Percentiles rank a stretch among this genome's conserved stretches.
Conservation (phyloP, 2,329 filamentous ascomycete genomes). For the Orbilia quercus region DNA sequence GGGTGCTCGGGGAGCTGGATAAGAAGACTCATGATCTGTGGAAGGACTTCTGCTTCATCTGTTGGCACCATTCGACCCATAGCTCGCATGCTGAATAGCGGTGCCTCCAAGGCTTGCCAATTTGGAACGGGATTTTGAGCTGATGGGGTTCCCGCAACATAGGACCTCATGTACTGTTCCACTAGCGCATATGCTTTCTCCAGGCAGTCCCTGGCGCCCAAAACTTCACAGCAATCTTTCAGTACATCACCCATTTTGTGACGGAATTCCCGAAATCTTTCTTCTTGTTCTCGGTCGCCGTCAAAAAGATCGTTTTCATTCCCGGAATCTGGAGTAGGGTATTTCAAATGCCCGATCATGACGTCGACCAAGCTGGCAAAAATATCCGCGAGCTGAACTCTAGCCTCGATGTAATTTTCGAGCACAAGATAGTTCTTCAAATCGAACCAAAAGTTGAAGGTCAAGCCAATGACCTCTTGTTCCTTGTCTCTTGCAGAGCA, state of each 20-base stretch:
- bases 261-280: slow-evolving; percentile 95
- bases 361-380: slow-evolving; percentile 92
- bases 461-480: slow-evolving; percentile 89
- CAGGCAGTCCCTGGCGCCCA: slow-evolving; percentile 90
- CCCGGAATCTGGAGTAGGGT: slow-evolving; percentile 78
- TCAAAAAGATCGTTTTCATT: slow-evolving; percentile 89
- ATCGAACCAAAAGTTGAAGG: slow-evolving; percentile 98
- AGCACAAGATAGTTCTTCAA: slow-evolving; percentile 94
- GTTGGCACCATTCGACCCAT: slow-evolving; percentile 96
- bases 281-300: slow-evolving; percentile 92
- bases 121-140: slow-evolving; percentile 73
- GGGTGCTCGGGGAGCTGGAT: slow-evolving; percentile 95
- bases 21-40: slow-evolving; percentile 90
- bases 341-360: slow-evolving; percentile 89
- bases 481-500: slow-evolving; percentile 88
- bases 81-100: slow-evolving; percentile 92
- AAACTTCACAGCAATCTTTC: slow-evolving; percentile 96
- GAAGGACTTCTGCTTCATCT: slow-evolving; percentile 86
- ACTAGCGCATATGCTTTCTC: slow-evolving; percentile 88
- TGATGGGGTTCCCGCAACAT: slow-evolving; percentile 72
- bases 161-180: slow-evolving; percentile 81
- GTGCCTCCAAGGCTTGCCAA: slow-evolving; percentile 96
- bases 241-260: slow-evolving; percentile 98
- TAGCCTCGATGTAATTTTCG: slow-evolving; percentile 86
- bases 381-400: slow-evolving; percentile 79